Conservation (phyloP, 2,329 filamentous ascomycete species). For the Hymenoscyphus salicellus region DNA sequence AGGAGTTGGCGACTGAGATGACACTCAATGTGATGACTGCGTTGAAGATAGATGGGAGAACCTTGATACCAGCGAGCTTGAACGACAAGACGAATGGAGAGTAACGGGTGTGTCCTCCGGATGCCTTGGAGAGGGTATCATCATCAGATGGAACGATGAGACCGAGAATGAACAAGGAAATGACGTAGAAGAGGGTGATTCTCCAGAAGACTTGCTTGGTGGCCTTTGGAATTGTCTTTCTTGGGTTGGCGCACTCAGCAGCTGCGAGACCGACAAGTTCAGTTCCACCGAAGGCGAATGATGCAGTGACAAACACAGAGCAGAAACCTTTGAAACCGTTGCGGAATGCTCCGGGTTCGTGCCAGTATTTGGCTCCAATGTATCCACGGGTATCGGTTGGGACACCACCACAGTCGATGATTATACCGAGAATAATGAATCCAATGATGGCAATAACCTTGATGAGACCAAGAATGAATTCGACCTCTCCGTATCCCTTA, state of each 20-base stretch:
- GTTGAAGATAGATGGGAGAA: constrained; percentile 87
- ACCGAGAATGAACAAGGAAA: constrained; percentile 77
- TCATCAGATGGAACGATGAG: constrained; percentile 76
- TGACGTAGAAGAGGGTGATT: constrained; percentile 80
- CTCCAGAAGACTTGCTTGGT: constrained; percentile 96
- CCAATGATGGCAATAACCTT: constrained; percentile 83
- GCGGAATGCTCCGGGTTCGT: constrained; percentile 76
- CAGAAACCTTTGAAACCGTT: constrained; percentile 81
- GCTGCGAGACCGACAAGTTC: constrained; percentile 75
- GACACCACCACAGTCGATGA: constrained; percentile 28
- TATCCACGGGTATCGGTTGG: constrained; percentile 50
- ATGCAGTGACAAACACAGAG: constrained; percentile 72
- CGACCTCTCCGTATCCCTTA: constrained; percentile 85
- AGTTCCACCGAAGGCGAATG: constrained; percentile 72
- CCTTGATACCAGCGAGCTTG: constrained; percentile 74
- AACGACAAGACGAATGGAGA: constrained; percentile 95
- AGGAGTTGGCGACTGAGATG: constrained; percentile 85
- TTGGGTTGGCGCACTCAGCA: constrained; percentile 72
- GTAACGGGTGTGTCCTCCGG: constrained; percentile 59
- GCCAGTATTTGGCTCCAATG: constrained; percentile 68
- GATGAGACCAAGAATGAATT: constrained; percentile 81
- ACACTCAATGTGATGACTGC: constrained; percentile 87
- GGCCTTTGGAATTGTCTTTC: constrained; percentile 78
- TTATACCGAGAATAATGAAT: constrained; percentile 64
- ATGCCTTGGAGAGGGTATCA: constrained; percentile 53